Base-by-base conservation (phyloP, 495 filamentous ascomycete genomes). In the Lophiostoma macrostomum region DNA sequence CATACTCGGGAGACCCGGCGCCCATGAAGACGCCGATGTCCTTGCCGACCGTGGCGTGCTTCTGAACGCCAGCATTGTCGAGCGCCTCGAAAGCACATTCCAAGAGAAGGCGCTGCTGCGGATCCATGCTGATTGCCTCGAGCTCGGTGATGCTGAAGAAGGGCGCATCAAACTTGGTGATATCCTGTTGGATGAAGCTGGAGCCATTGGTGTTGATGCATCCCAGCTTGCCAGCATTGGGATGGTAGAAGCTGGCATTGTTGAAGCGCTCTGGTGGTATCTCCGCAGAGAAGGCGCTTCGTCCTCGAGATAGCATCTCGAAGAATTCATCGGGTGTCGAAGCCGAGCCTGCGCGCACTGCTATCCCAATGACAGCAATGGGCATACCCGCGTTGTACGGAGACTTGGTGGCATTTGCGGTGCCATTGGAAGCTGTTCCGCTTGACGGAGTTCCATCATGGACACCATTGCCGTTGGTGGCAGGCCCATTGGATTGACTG, bases 341-440 rank as follows among this genome's bases (percentile, higher is more conserved):
- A 20, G 76, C 74, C 43, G 74, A 72, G 8, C 76, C 82, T 12
- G 82, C 79, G 51, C 79, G 76, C 52, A 77, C 82, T 19, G 74
- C 72, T 68, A 84, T 75, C 37, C 81, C 81, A 49, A 84, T 69
- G 24, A 85, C 72, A 14, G 81, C 81, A 44, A 84, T 83, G 7
- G 82, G 82, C 73, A 38, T 38, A 38, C 35, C 35, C 35, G 35
- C 35, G 35, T 38, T n/a, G n/a, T n/a, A n/a, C n/a, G n/a, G n/a
- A n/a, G n/a, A n/a, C n/a, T n/a, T n/a, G n/a, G n/a, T 46, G 4
- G 42, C 5, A 11, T 32, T 46, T 18, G 27, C 6, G 5, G 4
- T 16, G 23, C 12, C 42, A 18, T 46, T 7, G 22, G 27, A 4
- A 31, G 10, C 11, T 13, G 42, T 18, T 6, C 19, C 6, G 6